Evolutionary conservation across 1,284 basidiomycete species (phyloP).

Genomic region (Anthracocystis panici-leucophaei): DNA sequence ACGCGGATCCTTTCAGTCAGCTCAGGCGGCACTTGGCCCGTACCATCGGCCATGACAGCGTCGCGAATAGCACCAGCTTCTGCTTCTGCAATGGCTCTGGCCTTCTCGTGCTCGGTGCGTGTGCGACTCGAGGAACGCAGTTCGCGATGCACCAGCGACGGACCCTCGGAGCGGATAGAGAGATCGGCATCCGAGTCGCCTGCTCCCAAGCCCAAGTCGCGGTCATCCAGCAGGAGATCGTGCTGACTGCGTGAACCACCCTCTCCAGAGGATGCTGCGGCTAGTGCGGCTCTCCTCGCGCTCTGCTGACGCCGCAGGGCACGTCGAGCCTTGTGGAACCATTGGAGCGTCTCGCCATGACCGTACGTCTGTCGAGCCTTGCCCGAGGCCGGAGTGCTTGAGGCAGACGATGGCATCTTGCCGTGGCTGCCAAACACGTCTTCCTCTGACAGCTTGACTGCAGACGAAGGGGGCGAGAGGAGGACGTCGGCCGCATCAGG

Average conservation of each 20-base stretch:
- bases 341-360: slow-evolving; percentile 49
- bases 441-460: slow-evolving; percentile 30
- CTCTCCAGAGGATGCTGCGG: slow-evolving; percentile 6
- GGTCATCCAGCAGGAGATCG: slow-evolving; percentile 10
- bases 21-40: slow-evolving; percentile 35
- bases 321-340: slow-evolving; percentile 55
- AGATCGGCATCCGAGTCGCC: slow-evolving; percentile 42
- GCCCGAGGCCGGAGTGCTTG: slow-evolving; percentile 22
- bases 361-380: slow-evolving; percentile 33
- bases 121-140: slow-evolving; percentile 21
- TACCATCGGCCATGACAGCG: slow-evolving; percentile 54
- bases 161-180: slow-evolving; percentile 37
- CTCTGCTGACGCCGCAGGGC: slow-evolving; percentile 45
- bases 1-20: slow-evolving; percentile 39
- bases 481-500: slow-evolving; percentile 45
- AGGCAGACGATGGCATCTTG: slow-evolving; percentile 14
- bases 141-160: slow-evolving; percentile 19
- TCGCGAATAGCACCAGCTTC: slow-evolving; percentile 53
- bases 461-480: slow-evolving; percentile 24
- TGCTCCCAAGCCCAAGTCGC: slow-evolving; percentile 18
- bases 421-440: slow-evolving; percentile 18
- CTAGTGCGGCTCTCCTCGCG: slow-evolving; percentile 22
- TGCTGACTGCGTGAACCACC: slow-evolving; percentile 1
- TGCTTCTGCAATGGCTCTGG: slow-evolving; percentile 49
- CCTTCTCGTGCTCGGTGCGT: slow-evolving; percentile 17